Evolutionary conservation across 73 alveolate genomes (phyloP).

Genomic region (Durusdinium trenchii): DNA sequence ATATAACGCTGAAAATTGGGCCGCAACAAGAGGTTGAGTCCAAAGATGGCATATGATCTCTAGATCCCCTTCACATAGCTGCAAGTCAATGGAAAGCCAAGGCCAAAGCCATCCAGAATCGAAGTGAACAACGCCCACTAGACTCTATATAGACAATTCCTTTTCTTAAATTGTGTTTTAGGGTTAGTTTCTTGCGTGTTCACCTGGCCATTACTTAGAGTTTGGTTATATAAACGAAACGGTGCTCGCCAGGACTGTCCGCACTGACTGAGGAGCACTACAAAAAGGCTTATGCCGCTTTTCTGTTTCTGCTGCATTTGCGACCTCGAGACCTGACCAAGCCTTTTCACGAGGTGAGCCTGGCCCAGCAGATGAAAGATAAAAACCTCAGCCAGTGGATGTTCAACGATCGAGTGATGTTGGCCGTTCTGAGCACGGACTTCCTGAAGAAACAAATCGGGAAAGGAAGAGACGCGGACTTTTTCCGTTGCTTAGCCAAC

Average conservation of each 20-base stretch:
- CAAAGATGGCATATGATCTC: too few relatives aligned
- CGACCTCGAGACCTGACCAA: conserved; percentile 74
- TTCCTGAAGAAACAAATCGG: conserved; percentile 85
- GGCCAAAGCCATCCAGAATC: too few relatives aligned
- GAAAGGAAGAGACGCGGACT: conserved; percentile 84
- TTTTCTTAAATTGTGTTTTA: too few relatives aligned
- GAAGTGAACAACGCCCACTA: too few relatives aligned
- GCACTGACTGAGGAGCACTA: conserved; percentile 87
- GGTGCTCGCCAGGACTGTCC: conserved; percentile 45
- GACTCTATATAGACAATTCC: too few relatives aligned
- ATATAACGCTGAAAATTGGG: too few relatives aligned
- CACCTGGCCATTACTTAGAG: not conserved
- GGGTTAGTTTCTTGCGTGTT: too few relatives aligned
- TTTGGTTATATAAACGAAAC: too few relatives aligned
- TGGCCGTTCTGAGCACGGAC: conserved; percentile 77
- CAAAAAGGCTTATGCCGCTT: conserved; percentile 80
- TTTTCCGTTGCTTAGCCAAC: conserved; percentile 69
- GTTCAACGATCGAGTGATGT: conserved; percentile 71
- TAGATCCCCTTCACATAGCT: too few relatives aligned
- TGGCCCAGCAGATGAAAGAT: conserved; percentile 70
- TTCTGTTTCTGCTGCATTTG: conserved; percentile 59
- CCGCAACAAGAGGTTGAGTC: too few relatives aligned
- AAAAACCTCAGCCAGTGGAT: conserved; percentile 69
- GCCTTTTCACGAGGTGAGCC: conserved; percentile 66
- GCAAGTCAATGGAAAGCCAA: too few relatives aligned